A percentile compares a stretch with the other conserved stretches of the same genome.
These are phyloP conservation scores for Zanthoxylum bungeanum DNA, from an alignment of 345 rosid species.

Conservation along the genomic window DNA sequence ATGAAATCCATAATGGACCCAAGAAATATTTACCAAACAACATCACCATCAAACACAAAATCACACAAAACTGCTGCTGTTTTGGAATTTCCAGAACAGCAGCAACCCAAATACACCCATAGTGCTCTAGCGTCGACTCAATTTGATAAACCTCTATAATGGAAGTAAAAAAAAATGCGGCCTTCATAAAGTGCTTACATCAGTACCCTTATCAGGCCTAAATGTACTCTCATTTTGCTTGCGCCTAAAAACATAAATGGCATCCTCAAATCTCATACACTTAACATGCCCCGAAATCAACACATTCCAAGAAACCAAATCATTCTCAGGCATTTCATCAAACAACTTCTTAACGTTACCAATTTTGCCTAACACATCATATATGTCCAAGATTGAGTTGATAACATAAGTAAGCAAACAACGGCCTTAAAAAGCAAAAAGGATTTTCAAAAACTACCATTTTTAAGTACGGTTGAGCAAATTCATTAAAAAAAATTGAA, in stretches of 20 bases:
- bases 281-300: background rate
- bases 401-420: background rate
- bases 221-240: background rate
- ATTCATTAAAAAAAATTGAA: no score
- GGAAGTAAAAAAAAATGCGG: slow-evolving; percentile 21
- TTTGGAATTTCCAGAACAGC: no score
- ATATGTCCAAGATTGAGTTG: slow-evolving; percentile 6
- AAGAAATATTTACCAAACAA: no score
- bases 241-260: background rate
- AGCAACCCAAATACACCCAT: no score
- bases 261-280: background rate
- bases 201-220: slow-evolving; percentile 2
- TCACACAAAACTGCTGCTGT: no score
- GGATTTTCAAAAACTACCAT: no score
- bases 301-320: slow-evolving; percentile 10
- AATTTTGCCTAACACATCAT: background rate
- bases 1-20: no score
- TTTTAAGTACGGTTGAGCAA: no score
- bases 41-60: no score
- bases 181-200: slow-evolving; percentile 24
- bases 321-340: slow-evolving; percentile 5
- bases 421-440: no score
- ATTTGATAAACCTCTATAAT: slow-evolving; percentile 21
- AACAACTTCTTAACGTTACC: background rate
- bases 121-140: slow-evolving; percentile 32